Evolutionary conservation across 352 stramenopile species (phyloP).

Genomic region (Pythium volutum): DNA sequence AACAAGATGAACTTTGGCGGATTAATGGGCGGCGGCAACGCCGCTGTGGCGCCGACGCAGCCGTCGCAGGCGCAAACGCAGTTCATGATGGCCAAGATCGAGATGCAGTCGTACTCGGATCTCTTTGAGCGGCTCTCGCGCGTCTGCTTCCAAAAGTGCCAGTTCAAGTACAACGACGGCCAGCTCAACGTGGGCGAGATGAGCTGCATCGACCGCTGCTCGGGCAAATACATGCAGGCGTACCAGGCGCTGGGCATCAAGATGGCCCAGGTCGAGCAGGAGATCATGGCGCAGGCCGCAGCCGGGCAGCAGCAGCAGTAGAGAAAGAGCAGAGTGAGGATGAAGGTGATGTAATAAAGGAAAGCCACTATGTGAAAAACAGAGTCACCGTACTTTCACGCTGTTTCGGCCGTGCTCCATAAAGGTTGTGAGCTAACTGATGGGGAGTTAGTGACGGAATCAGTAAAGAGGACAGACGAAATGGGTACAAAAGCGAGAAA

Average conservation of each 20-base stretch:
- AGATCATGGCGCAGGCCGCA: constrained; percentile 76
- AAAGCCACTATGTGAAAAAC: not conserved
- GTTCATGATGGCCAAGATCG: constrained; percentile 88
- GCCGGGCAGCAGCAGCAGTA: constrained; percentile 29
- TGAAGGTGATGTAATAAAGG: not conserved
- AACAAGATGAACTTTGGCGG: constrained; percentile 73
- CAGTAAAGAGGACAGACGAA: too few species aligned
- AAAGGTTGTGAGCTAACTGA: too few species aligned
- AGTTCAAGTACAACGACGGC: constrained; percentile 94
- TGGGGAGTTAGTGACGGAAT: too few species aligned
- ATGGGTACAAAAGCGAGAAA: too few species aligned
- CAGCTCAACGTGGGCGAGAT: constrained; percentile 98
- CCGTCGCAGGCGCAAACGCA: constrained; percentile 47
- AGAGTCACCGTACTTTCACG: not conserved
- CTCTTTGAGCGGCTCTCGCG: constrained; percentile 90
- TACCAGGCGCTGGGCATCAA: constrained; percentile 94
- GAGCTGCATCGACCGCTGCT: constrained; percentile 97
- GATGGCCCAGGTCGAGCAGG: constrained; percentile 94
- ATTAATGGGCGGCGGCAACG: constrained; percentile 56
- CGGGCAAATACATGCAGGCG: constrained; percentile 97
- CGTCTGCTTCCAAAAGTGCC: constrained; percentile 94
- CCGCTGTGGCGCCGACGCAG: constrained; percentile 45
- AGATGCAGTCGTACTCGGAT: constrained; percentile 90
- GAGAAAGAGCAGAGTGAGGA: not conserved
- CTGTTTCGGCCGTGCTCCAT: not conserved